Conservation (phyloP, 1,284 basidiomycete species). For the Cutaneotrichosporon dermatis region DNA sequence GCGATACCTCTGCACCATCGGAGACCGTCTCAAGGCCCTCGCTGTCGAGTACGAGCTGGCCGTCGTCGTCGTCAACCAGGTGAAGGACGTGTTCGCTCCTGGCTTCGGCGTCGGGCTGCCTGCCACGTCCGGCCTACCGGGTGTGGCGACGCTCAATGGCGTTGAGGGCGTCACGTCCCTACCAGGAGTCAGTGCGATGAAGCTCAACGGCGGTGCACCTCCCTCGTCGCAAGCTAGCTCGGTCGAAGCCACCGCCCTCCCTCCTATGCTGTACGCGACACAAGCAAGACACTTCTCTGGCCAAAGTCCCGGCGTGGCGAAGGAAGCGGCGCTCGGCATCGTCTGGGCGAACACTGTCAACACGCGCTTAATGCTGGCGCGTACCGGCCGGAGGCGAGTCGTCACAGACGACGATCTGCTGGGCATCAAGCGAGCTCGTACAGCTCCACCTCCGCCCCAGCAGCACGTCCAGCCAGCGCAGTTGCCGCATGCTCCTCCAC, state of each 20-base stretch:
- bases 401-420: slow-evolving; percentile 47
- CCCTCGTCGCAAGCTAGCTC: background rate
- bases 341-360: slow-evolving; percentile 89
- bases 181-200: background rate
- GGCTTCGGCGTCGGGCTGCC: background rate
- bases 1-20: slow-evolving; percentile 62
- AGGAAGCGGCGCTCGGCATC: slow-evolving; percentile 78
- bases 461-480: too few relatives aligned
- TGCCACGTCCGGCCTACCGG: background rate
- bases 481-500: too few relatives aligned
- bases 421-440: background rate
- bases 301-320: slow-evolving; percentile 57
- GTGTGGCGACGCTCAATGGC: background rate
- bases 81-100: slow-evolving; percentile 62
- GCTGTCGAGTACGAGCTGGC: slow-evolving; percentile 63
- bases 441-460: background rate
- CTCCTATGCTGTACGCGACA: slow-evolving; percentile 58
- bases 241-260: slow-evolving; percentile 1
- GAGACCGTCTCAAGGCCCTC: slow-evolving; percentile 62
- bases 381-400: slow-evolving; percentile 65
- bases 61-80: slow-evolving; percentile 78
- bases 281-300: slow-evolving; percentile 71
- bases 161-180: background rate
- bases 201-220: background rate
- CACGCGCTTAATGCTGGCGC: slow-evolving; percentile 69